Conservation (phyloP, 371 early-diverging fungal genomes). For the Mucor indicus region DNA sequence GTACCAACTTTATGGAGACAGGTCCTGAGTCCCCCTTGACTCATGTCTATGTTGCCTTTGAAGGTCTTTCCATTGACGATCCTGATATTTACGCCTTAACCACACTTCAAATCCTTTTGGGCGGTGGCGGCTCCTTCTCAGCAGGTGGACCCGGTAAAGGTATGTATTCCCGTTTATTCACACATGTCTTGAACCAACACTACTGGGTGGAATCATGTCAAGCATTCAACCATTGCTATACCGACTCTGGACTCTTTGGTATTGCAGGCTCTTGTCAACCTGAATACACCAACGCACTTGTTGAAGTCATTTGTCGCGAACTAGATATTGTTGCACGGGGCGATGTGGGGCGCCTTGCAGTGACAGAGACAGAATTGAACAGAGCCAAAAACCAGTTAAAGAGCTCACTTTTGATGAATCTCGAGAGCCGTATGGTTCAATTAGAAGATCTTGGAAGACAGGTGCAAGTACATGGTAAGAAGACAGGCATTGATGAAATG, state of each 20-base stretch:
- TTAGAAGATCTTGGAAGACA: slow-evolving; percentile 95
- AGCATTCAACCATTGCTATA: slow-evolving; percentile 88
- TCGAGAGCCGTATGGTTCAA: slow-evolving; percentile 90
- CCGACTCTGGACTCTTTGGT: slow-evolving; percentile 90
- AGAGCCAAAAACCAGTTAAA: slow-evolving; percentile 96
- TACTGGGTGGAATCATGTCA: slow-evolving; percentile 93
- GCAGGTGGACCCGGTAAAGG: slow-evolving; percentile 99
- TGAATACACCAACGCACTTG: slow-evolving; percentile 61
- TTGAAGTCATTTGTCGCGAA: slow-evolving; percentile 84
- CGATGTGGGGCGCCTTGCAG: slow-evolving; percentile 29
- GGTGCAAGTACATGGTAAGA: slow-evolving; percentile 76
- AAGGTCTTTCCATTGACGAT: slow-evolving; percentile 76
- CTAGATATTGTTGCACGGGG: slow-evolving; percentile 70
- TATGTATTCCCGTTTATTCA: slow-evolving; percentile 96
- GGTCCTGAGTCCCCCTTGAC: slow-evolving; percentile 69
- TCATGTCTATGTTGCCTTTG: slow-evolving; percentile 89
- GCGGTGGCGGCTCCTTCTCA: slow-evolving; percentile 96
- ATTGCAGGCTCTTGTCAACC: slow-evolving; percentile 85
- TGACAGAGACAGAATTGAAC: slow-evolving; percentile 62
- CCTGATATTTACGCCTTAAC: slow-evolving; percentile 91
- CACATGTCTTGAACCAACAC: slow-evolving; percentile 90
- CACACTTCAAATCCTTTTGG: slow-evolving; percentile 86
- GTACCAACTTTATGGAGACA: slow-evolving; percentile 65
- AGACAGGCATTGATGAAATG: slow-evolving; percentile 78
- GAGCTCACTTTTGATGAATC: slow-evolving; percentile 86